Evolutionary conservation across 1,284 basidiomycete genomes (phyloP), one percentile per base, ranked within the genome.

Genomic region (Ceratobasidium sp.): DNA sequence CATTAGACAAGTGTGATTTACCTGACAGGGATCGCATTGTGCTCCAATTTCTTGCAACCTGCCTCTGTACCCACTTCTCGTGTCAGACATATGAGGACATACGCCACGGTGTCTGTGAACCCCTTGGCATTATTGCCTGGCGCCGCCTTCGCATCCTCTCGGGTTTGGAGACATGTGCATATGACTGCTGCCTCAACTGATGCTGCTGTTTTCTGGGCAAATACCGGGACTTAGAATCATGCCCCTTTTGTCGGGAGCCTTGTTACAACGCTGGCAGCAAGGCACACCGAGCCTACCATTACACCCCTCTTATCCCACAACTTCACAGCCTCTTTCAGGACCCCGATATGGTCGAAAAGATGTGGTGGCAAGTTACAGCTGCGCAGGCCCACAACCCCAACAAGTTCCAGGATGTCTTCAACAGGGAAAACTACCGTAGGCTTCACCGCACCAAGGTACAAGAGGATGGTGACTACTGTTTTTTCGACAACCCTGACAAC

Each of bases 261-360:
- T 24, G 64, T 5, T 66, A 39, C n/a, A 66, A 66, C 19, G 13
- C 27, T n/a, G 16, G 0, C 3, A 19, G 64, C 24, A 22, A 1
- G n/a, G n/a, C 64, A 39, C 24, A 49, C 7, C 64, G 22, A 13
- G 9, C 6, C 29, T 66, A 53, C 31, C 48, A 53, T 7, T 66
- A 66, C 16, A 53, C 46, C 2, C 64, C 64, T 19, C 49, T 66
- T 3, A 66, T 66, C 64, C 64, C 64, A 9, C 64, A 66, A 24
- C 64, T 66, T 6, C 64, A 54, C 1, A 34, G 48, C 5, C 37
- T 66, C 6, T 66, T 53, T n/a, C 64, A 66, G 22, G n/a, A 53
- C 34, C 5, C 48, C 4, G 13, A 29, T 5, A 53, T 37, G 49
- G 24, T 46, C 46, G 16, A 66, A 24, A 66, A 66, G 29, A 41